Conservation (phyloP, 805 yeast genomes). For the Ogataea polymorpha region DNA sequence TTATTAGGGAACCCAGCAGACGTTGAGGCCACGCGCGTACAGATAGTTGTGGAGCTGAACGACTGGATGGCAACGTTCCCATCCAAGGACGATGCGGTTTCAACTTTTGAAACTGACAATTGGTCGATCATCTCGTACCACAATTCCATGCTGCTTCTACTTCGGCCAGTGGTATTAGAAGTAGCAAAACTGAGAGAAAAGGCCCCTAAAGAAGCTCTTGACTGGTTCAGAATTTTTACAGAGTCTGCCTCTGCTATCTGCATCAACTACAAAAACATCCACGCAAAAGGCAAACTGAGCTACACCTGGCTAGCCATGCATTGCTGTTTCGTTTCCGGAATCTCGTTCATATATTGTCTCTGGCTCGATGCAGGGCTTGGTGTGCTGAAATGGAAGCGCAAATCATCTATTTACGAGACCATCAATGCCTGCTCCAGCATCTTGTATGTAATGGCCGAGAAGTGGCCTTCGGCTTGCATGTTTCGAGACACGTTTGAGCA, state of each 20-base stretch:
- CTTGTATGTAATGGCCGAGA: neutral
- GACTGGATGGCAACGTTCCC: conserved; percentile 35
- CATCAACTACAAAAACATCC: no score
- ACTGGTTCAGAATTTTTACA: no score
- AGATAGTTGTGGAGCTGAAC: conserved; percentile 32
- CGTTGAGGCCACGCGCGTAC: conserved; percentile 28
- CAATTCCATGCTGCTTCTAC: conserved; percentile 31
- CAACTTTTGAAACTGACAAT: conserved; percentile 32
- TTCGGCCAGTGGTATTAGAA: conserved; percentile 32
- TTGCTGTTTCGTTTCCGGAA: no score
- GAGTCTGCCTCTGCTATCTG: no score
- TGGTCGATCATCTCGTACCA: conserved; percentile 36
- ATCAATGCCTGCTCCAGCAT: conserved; percentile 8
- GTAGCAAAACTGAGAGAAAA: conserved; percentile 7
- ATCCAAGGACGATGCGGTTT: conserved; percentile 21
- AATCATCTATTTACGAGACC: conserved; percentile 1
- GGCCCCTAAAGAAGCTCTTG: no score
- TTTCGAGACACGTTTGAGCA: neutral
- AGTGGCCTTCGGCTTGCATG: neutral
- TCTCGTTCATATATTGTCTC: no score
- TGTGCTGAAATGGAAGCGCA: no score
- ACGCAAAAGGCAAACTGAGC: no score
- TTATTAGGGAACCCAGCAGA: conserved; percentile 21
- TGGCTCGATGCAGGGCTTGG: no score
- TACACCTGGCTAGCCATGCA: no score